Conservation (phyloP, 805 yeast species). For the Schwanniomyces pseudopolymorphus region DNA sequence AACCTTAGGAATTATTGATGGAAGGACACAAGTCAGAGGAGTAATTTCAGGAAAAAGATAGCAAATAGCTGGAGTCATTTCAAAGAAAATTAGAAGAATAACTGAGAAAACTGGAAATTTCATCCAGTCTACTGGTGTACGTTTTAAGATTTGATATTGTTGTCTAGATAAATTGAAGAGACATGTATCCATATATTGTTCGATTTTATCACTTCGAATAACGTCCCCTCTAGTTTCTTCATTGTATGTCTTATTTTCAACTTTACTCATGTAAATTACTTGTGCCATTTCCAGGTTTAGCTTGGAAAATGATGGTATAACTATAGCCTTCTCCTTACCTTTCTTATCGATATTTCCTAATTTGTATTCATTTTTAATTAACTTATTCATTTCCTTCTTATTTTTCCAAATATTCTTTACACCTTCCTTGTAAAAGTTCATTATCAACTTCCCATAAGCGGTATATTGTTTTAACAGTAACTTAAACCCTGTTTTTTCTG, state of each 20-base stretch:
- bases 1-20: conserved; percentile 40
- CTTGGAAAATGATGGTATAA: conserved; percentile 32
- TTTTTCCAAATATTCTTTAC: conserved; percentile 55
- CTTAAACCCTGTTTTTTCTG: conserved; percentile 11
- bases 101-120: conserved; percentile 56
- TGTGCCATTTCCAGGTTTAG: conserved; percentile 37
- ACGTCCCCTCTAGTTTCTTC: conserved; percentile 18
- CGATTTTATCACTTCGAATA: conserved; percentile 11
- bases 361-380: conserved; percentile 18
- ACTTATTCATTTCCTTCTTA: conserved; percentile 13
- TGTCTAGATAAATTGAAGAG: conserved; percentile 45
- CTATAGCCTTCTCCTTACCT: conserved; percentile 25
- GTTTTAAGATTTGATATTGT: conserved; percentile 49
- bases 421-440: conserved; percentile 59
- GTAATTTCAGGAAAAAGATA: conserved; percentile 54
- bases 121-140: conserved; percentile 50
- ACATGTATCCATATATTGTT: conserved; percentile 7
- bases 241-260: conserved; percentile 32
- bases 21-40: conserved; percentile 59
- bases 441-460: conserved; percentile 43
- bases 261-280: conserved; percentile 31
- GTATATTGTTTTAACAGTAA: conserved; percentile 38
- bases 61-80: conserved; percentile 53
- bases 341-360: conserved; percentile 18
- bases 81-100: conserved; percentile 50